phyloP scores from a whole-genome alignment of 2,329 filamentous ascomycete species.

The Verticillium tricorpus region DNA sequence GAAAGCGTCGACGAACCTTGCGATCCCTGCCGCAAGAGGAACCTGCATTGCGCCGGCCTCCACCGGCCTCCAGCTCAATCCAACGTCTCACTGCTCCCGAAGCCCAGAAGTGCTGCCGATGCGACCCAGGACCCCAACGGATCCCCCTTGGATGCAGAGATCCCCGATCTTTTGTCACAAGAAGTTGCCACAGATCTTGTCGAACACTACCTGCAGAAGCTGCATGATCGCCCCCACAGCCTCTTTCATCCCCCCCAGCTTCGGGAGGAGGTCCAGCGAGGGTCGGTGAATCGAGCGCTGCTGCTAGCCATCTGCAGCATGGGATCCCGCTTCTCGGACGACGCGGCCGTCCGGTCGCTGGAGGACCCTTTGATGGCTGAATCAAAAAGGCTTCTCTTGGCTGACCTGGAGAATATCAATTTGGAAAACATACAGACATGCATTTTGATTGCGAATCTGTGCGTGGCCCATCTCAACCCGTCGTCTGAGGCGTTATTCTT shows the following conservation, averaged over 20 bases:
- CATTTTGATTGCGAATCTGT: constrained; percentile 24
- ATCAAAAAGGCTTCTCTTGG: constrained; percentile 15
- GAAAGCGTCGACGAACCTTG: constrained; percentile 4
- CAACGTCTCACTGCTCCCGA: not conserved
- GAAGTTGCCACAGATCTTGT: constrained; percentile 6
- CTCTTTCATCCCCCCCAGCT: constrained; percentile 18
- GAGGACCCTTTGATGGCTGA: constrained; percentile 6
- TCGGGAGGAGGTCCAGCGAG: constrained; percentile 1
- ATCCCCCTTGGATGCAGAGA: not conserved
- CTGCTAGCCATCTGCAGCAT: constrained; percentile 6
- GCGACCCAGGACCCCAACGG: too few species aligned
- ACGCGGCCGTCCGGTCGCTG: constrained; percentile 1
- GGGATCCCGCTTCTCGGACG: constrained; percentile 4
- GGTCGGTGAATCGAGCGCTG: constrained; percentile 3
- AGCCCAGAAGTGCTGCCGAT: not conserved
- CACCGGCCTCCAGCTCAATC: not conserved
- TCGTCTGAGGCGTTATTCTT: constrained; percentile 24
- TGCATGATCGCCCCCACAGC: constrained; percentile 20
- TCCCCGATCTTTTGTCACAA: not conserved
- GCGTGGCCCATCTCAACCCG: constrained; percentile 17
- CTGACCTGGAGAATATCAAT: constrained; percentile 16
- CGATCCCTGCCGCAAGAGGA: not conserved
- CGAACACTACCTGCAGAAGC: constrained; percentile 20
- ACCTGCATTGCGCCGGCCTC: not conserved
- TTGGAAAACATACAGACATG: constrained; percentile 25